phyloP scores from a whole-genome alignment of 768 basidiomycete species.

The Macrolepiota fuliginosa region DNA sequence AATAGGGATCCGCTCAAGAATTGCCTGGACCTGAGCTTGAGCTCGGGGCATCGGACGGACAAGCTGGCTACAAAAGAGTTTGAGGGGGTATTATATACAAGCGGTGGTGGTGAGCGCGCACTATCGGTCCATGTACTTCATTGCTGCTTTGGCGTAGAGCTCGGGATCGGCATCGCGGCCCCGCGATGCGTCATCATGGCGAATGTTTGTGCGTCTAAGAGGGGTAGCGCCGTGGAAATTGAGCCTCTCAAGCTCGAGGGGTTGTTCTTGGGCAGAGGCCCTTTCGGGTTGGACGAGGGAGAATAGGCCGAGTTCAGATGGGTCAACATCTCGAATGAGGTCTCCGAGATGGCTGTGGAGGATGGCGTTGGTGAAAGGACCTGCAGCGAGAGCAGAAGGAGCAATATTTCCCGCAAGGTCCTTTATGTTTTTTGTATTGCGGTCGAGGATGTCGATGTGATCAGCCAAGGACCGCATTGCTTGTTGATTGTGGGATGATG shows the following conservation, averaged over 20 bases:
- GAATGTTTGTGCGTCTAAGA: conserved; percentile 43
- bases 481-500: conserved; percentile 15
- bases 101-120: conserved; percentile 33
- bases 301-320: conserved; percentile 78
- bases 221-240: conserved; percentile 74
- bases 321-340: conserved; percentile 77
- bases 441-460: conserved; percentile 64
- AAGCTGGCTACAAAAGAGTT: conserved; percentile 27
- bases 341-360: conserved; percentile 64
- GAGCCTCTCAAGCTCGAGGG: conserved; percentile 53
- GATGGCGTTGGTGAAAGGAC: conserved; percentile 65
- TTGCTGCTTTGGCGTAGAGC: conserved; percentile 70
- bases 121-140: conserved; percentile 79
- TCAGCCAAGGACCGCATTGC: conserved; percentile 57
- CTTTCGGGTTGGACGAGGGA: conserved; percentile 39
- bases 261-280: conserved; percentile 25
- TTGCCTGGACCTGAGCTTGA: conserved; percentile 38
- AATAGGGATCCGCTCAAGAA: conserved; percentile 36
- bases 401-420: conserved; percentile 34
- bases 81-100: conserved; percentile 3
- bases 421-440: conserved; percentile 50
- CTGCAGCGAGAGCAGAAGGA: conserved; percentile 22
- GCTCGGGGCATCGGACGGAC: conserved; percentile 54
- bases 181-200: conserved; percentile 31
- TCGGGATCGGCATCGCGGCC: conserved; percentile 62